Percentiles rank a stretch among this genome's conserved stretches.
phyloP scores from a whole-genome alignment of 768 basidiomycete genomes.

The Amylocystis lapponica region DNA sequence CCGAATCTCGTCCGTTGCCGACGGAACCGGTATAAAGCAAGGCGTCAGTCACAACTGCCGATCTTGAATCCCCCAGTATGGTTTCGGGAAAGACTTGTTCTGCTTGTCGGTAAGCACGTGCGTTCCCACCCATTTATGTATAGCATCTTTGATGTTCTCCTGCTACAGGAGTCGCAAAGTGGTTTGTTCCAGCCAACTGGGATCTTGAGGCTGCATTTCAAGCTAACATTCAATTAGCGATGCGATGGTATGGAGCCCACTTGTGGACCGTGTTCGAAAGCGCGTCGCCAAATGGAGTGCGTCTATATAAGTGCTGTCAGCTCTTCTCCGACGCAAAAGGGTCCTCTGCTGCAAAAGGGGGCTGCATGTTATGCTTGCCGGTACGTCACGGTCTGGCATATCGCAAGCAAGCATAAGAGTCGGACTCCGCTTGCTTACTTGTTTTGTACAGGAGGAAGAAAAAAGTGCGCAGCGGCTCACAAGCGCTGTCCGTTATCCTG shows the following conservation, averaged over 20 bases:
- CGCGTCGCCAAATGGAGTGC: constrained; percentile 18
- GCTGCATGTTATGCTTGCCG: constrained; percentile 20
- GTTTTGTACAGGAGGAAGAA: constrained; percentile 17
- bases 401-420: not conserved
- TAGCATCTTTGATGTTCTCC: not conserved
- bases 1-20: too few relatives aligned
- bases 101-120: constrained; percentile 15
- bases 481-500: not conserved
- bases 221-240: constrained; percentile 11
- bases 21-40: too few relatives aligned
- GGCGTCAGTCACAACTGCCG: too few relatives aligned
- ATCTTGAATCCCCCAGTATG: too few relatives aligned
- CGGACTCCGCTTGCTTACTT: not conserved
- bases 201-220: not conserved
- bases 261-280: constrained; percentile 21
- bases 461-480: constrained; percentile 11
- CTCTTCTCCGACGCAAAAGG: constrained; percentile 9
- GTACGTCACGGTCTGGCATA: constrained; percentile 4
- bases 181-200: constrained; percentile 5
- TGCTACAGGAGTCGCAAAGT: constrained; percentile 15
- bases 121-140: not conserved
- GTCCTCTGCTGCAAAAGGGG: constrained; percentile 20
- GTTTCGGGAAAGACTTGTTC: constrained; percentile 21
- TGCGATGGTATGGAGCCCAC: constrained; percentile 18
- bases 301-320: constrained; percentile 7